These are phyloP conservation scores for Claviceps pusilla DNA, from an alignment of 2,329 filamentous ascomycete genomes.

Conservation along the genomic window DNA sequence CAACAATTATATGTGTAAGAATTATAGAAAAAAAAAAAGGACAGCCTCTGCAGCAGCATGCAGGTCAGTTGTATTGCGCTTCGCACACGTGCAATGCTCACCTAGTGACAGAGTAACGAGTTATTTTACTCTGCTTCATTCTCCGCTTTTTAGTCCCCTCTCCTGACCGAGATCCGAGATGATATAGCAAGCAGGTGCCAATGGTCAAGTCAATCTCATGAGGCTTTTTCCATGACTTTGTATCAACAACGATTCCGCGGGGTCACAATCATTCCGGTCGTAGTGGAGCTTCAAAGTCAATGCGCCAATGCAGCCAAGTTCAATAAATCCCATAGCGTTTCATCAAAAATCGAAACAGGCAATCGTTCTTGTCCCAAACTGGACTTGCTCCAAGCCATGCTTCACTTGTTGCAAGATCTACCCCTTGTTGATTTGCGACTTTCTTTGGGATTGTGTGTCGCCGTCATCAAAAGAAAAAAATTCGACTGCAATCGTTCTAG, in stretches of 20 bases:
- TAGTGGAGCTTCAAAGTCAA: background rate
- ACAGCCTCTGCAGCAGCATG: background rate
- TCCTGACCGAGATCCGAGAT: background rate
- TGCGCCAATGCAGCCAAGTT: background rate
- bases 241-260: no score
- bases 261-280: no score
- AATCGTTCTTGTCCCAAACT: background rate
- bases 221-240: background rate
- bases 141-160: background rate
- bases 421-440: background rate
- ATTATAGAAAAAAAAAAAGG: no score
- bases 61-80: background rate
- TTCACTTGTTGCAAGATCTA: background rate
- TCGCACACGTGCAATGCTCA: background rate
- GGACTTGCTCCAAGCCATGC: background rate
- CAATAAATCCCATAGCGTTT: background rate
- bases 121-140: background rate
- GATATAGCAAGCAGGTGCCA: background rate
- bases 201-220: background rate
- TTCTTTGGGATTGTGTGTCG: background rate
- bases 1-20: no score
- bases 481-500: background rate
- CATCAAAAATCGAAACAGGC: background rate
- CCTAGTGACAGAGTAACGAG: background rate
- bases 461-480: background rate